Evolutionary conservation across 106 monocot species (phyloP).

Genomic region (Dendrobium catenatum): DNA sequence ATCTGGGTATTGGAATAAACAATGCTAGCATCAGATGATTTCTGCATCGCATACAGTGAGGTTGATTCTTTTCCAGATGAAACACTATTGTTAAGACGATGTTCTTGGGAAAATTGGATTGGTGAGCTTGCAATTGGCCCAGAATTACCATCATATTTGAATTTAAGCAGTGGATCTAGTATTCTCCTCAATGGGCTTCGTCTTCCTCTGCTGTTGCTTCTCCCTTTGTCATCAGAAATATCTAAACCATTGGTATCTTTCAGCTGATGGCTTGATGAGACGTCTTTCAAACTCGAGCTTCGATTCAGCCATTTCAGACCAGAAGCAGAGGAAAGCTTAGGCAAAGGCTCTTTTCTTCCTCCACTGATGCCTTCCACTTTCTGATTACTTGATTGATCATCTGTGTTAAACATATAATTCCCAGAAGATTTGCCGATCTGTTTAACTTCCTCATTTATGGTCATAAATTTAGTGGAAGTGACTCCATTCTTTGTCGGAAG

Average conservation of each 20-base stretch:
- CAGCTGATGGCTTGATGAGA: not conserved
- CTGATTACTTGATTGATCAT: not conserved
- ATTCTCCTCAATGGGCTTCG: constrained; percentile 46
- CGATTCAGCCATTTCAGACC: constrained; percentile 6
- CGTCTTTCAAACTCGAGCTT: not conserved
- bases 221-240: constrained; percentile 9
- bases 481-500: not conserved
- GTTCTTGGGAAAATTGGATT: not conserved
- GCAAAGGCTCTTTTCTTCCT: not conserved
- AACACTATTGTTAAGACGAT: not conserved
- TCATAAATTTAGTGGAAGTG: not conserved
- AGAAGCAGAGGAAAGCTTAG: not conserved
- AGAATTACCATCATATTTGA: constrained; percentile 14
- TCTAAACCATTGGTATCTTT: not conserved
- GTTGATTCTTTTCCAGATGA: not conserved
- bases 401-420: not conserved
- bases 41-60: not conserved
- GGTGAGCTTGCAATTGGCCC: not conserved
- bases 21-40: not conserved
- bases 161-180: constrained; percentile 50
- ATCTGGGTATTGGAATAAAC: not conserved
- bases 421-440: not conserved
- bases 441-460: not conserved
- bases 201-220: constrained; percentile 18
- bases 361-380: not conserved